Percentiles rank a stretch among this genome's conserved stretches.
Conservation (phyloP, 2,329 filamentous ascomycete genomes). For the Clonostachys rhizophaga region DNA sequence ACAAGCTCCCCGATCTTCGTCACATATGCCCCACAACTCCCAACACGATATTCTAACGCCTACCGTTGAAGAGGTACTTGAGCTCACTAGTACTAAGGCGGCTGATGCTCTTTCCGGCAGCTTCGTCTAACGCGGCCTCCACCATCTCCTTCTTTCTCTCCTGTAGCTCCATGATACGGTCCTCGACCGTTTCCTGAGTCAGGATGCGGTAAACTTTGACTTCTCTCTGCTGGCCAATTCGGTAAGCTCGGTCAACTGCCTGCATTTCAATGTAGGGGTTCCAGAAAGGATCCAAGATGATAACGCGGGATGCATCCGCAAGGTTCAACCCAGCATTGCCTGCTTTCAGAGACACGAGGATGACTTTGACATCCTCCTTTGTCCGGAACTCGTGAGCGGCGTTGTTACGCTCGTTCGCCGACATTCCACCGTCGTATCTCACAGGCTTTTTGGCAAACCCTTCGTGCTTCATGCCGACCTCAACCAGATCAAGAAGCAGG, state of each 20-base stretch:
- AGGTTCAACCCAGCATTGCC: slow-evolving; percentile 85
- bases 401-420: slow-evolving; percentile 59
- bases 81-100: slow-evolving; percentile 64
- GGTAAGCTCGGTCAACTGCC: slow-evolving; percentile 83
- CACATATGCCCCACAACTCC: too few species aligned
- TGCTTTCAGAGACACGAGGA: slow-evolving; percentile 79
- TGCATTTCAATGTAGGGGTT: slow-evolving; percentile 92
- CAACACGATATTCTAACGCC: too few species aligned
- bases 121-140: slow-evolving; percentile 74
- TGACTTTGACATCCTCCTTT: slow-evolving; percentile 61
- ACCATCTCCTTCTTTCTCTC: slow-evolving; percentile 75
- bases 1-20: too few species aligned
- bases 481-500: slow-evolving; percentile 66
- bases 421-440: slow-evolving; percentile 81
- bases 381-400: slow-evolving; percentile 63
- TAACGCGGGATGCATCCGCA: slow-evolving; percentile 75
- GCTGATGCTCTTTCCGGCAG: slow-evolving; percentile 60
- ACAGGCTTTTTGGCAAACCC: slow-evolving; percentile 54
- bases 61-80: slow-evolving; percentile 56
- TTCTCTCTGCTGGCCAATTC: slow-evolving; percentile 71
- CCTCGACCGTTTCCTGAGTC: slow-evolving; percentile 75
- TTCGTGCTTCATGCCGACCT: slow-evolving; percentile 65
- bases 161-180: slow-evolving; percentile 77
- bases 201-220: slow-evolving; percentile 80
- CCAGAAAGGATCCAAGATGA: slow-evolving; percentile 92